These are phyloP conservation scores for Malus fusca DNA, from an alignment of 306 rosid genomes.

Conservation along the genomic window DNA sequence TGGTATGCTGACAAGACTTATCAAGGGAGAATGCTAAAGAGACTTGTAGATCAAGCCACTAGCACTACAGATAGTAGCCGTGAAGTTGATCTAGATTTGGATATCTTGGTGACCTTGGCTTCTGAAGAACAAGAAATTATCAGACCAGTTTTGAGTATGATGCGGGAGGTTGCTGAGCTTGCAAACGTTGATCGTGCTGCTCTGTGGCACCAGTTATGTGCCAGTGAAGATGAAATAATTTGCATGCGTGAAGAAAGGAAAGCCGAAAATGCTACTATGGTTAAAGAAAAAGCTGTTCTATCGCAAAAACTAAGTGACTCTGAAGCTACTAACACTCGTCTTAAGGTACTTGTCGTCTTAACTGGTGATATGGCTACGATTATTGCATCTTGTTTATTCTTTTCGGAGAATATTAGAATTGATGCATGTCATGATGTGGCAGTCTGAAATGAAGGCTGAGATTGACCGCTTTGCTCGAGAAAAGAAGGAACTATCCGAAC, in stretches of 20 bases:
- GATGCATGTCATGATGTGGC: conserved; percentile 48
- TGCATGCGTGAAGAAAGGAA: conserved; percentile 65
- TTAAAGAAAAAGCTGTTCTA: conserved; percentile 52
- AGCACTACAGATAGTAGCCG: conserved; percentile 55
- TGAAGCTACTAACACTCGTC: conserved; percentile 60
- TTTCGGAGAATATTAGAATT: conserved; percentile 32
- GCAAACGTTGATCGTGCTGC: conserved; percentile 94
- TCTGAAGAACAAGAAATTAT: conserved; percentile 81
- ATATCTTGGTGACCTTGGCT: conserved; percentile 71
- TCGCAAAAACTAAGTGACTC: conserved; percentile 78
- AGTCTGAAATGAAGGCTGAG: conserved; percentile 92
- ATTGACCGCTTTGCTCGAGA: conserved; percentile 77
- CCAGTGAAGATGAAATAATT: conserved; percentile 82
- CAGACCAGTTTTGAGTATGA: conserved; percentile 78
- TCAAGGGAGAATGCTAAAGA: conserved; percentile 77
- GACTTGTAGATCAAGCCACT: conserved; percentile 82
- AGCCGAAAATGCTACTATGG: conserved; percentile 58
- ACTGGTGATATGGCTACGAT: conserved; percentile 36
- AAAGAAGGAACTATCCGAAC: conserved; percentile 82
- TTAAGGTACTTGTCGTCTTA: conserved; percentile 74
- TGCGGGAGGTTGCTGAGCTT: conserved; percentile 91
- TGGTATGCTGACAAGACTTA: conserved; percentile 85
- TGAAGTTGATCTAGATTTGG: conserved; percentile 78
- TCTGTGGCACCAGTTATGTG: conserved; percentile 93
- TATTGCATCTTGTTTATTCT: conserved; percentile 28